These are phyloP conservation scores for Phytophthora lateralis DNA, from an alignment of 352 stramenopile genomes.

Conservation along the genomic window DNA sequence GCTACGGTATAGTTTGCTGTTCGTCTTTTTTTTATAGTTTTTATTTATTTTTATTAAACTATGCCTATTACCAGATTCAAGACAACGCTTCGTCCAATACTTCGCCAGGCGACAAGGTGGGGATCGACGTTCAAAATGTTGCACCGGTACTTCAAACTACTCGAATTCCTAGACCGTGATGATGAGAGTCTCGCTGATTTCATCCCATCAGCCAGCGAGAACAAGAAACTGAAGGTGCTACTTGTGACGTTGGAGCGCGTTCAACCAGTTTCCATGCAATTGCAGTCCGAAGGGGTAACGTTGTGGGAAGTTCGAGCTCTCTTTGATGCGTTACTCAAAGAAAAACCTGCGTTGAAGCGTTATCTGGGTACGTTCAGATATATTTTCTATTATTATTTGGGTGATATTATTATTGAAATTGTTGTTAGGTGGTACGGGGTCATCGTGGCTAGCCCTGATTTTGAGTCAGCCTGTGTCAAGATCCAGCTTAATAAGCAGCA, in stretches of 20 bases:
- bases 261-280: constrained; percentile 7
- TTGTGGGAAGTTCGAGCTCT: constrained; percentile 7
- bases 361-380: constrained; percentile 8
- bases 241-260: not conserved
- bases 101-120: constrained; percentile 7
- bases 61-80: constrained; percentile 2
- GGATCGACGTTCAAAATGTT: constrained; percentile 16
- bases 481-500: constrained; percentile 6
- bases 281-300: not conserved
- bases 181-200: constrained; percentile 15
- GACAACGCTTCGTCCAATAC: not conserved
- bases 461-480: constrained; percentile 11
- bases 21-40: not conserved
- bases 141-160: constrained; percentile 3
- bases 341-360: constrained; percentile 4
- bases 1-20: not conserved
- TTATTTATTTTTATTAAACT: constrained; percentile 1
- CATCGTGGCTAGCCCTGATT: constrained; percentile 3
- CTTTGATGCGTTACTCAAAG: constrained; percentile 10
- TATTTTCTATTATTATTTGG: not conserved
- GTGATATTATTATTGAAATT: not conserved
- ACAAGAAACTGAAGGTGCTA: constrained; percentile 13
- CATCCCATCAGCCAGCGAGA: constrained; percentile 3
- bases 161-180: constrained; percentile 13
- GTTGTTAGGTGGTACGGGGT: not conserved